A percentile compares a stretch with the other conserved stretches of the same genome.
These are phyloP conservation scores for Neurospora tetrasperma DNA, from an alignment of 495 filamentous ascomycete species.

Conservation along the genomic window DNA sequence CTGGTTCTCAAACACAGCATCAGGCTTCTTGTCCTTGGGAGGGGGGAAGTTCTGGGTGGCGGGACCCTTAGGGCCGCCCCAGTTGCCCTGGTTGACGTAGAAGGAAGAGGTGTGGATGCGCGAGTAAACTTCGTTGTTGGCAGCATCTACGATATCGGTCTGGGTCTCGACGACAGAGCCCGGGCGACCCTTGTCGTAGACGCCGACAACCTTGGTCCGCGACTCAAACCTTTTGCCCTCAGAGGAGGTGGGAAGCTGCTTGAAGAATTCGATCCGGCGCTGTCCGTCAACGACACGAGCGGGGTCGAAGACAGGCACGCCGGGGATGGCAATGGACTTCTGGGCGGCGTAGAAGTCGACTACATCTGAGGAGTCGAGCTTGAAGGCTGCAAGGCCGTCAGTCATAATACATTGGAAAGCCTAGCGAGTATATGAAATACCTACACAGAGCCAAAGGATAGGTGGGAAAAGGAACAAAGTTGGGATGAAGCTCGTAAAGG, in stretches of 20 bases:
- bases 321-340: conserved; percentile 53
- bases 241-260: conserved; percentile 64
- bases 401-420: not conserved
- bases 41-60: conserved; percentile 64
- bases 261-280: conserved; percentile 66
- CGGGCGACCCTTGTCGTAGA: conserved; percentile 85
- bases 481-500: conserved; percentile 76
- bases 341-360: conserved; percentile 73
- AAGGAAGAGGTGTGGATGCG: conserved; percentile 60
- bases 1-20: conserved; percentile 58
- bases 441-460: conserved; percentile 74
- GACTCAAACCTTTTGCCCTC: conserved; percentile 66
- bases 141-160: conserved; percentile 60
- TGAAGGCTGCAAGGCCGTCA: conserved; percentile 53
- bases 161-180: conserved; percentile 77
- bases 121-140: conserved; percentile 60
- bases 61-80: conserved; percentile 87
- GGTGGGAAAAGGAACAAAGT: conserved; percentile 77
- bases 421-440: conserved; percentile 9
- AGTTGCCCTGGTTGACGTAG: conserved; percentile 73
- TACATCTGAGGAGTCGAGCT: conserved; percentile 65
- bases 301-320: conserved; percentile 67
- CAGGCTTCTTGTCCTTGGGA: conserved; percentile 61
- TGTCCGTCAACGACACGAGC: conserved; percentile 75
- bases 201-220: conserved; percentile 68